Conservation (phyloP, 352 stramenopile species). For the Hyaloperonospora brassicae region DNA sequence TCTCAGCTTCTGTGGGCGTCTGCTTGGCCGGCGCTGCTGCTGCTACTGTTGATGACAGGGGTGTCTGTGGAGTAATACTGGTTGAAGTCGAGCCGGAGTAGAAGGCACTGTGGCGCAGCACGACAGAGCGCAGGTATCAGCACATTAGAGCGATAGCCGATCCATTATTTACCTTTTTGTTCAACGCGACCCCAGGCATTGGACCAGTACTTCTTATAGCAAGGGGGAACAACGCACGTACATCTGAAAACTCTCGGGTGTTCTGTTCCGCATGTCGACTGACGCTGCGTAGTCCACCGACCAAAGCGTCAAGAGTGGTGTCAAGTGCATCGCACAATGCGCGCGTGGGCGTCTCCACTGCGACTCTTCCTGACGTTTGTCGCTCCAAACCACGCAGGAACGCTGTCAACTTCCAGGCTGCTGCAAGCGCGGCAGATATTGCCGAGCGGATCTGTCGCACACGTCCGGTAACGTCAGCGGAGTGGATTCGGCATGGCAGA, state of each 20-base stretch:
- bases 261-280: conserved; percentile 17
- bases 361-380: conserved; percentile 14
- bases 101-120: conserved; percentile 42
- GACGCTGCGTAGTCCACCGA: conserved; percentile 22
- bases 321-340: conserved; percentile 25
- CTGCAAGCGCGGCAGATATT: conserved; percentile 16
- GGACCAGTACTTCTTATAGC: conserved; percentile 4
- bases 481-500: conserved; percentile 1
- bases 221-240: conserved; percentile 17
- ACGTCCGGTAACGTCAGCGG: conserved; percentile 2
- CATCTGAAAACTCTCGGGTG: conserved; percentile 38
- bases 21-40: conserved; percentile 4
- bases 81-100: conserved; percentile 58
- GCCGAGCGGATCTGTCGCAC: conserved; percentile 27
- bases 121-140: conserved; percentile 19
- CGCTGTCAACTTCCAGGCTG: conserved; percentile 28
- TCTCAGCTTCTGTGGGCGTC: conserved; percentile 6
- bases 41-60: not conserved
- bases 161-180: conserved; percentile 16
- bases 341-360: conserved; percentile 10
- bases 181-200: conserved; percentile 9
- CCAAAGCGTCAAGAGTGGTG: conserved; percentile 16
- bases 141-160: conserved; percentile 17
- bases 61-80: conserved; percentile 27
- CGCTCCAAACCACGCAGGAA: conserved; percentile 29